phyloP scores from a whole-genome alignment of 2,329 filamentous ascomycete genomes.

The Fusarium cyanostomum region DNA sequence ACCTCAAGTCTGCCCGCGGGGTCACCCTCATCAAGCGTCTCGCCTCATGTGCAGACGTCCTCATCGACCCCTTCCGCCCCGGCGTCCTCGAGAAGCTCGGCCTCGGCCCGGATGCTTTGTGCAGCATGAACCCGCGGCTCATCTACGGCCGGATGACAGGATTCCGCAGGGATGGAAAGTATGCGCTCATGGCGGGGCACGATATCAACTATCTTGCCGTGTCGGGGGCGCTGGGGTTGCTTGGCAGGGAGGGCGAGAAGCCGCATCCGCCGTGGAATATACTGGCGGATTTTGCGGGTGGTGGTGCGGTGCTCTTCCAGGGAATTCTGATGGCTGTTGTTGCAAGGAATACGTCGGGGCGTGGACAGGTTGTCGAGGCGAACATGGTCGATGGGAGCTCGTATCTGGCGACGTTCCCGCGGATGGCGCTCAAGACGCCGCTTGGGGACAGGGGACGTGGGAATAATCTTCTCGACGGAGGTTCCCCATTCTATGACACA shows the following conservation, averaged over 20 bases:
- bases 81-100: conserved; percentile 88
- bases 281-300: conserved; percentile 90
- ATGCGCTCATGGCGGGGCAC: conserved; percentile 88
- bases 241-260: conserved; percentile 74
- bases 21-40: conserved; percentile 73
- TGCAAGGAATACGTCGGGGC: conserved; percentile 68
- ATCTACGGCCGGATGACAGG: conserved; percentile 90
- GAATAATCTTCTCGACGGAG: conserved; percentile 82
- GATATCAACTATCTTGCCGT: conserved; percentile 98
- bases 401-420: conserved; percentile 81
- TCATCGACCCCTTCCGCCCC: conserved; percentile 94
- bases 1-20: conserved; percentile 76
- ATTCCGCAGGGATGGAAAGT: conserved; percentile 87
- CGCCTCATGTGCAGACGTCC: conserved; percentile 76
- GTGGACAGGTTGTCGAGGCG: conserved; percentile 89
- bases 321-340: conserved; percentile 85
- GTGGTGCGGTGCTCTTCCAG: conserved; percentile 82
- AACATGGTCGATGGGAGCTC: conserved; percentile 95
- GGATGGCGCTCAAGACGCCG: conserved; percentile 71
- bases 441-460: conserved; percentile 73
- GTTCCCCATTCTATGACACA: conserved; percentile 87
- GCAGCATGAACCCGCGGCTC: conserved; percentile 74
- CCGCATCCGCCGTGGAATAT: conserved; percentile 86
- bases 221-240: conserved; percentile 78
- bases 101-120: conserved; percentile 75